Evolutionary conservation across 1,139 yeast genomes (phyloP).

Genomic region (Suhomyces taliae): DNA sequence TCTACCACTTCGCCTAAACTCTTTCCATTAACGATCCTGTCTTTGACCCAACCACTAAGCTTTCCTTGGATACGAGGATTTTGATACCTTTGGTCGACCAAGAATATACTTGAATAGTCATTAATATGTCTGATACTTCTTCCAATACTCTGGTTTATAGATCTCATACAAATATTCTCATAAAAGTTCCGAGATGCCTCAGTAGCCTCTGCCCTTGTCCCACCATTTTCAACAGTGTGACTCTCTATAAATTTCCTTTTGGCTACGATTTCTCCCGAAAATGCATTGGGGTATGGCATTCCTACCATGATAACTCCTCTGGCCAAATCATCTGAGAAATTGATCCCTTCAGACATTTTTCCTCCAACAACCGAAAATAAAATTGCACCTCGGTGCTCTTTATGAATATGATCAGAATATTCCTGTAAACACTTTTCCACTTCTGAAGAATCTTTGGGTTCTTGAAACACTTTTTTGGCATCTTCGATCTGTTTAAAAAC

Average conservation of each 20-base stretch:
- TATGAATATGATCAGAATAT: constrained; percentile 44
- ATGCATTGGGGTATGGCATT: constrained; percentile 84
- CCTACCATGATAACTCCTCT: constrained; percentile 89
- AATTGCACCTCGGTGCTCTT: constrained; percentile 53
- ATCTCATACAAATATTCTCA: constrained; percentile 87
- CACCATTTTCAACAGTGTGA: constrained; percentile 40
- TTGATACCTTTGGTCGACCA: constrained; percentile 67
- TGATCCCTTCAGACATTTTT: constrained; percentile 90
- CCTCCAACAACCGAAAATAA: constrained; percentile 92
- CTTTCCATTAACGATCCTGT: constrained; percentile 26
- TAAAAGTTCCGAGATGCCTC: constrained; percentile 60
- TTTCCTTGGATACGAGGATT: constrained; percentile 53
- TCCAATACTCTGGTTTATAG: constrained; percentile 92
- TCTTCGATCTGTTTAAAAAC: constrained; percentile 33
- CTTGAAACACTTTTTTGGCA: constrained; percentile 54
- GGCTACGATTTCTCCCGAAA: constrained; percentile 80
- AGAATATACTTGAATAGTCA: constrained; percentile 76
- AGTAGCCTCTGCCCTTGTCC: constrained; percentile 39
- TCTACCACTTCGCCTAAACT: constrained; percentile 15
- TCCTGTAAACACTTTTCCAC: constrained; percentile 49
- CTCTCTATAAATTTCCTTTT: constrained; percentile 65
- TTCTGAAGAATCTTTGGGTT: constrained; percentile 45
- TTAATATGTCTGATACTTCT: constrained; percentile 82
- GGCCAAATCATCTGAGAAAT: constrained; percentile 83
- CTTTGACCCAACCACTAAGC: constrained; percentile 76